Percentiles rank a stretch among this genome's conserved stretches.
Evolutionary conservation across 2,329 filamentous ascomycete genomes (phyloP).

Genomic region (Whalleya microplaca): DNA sequence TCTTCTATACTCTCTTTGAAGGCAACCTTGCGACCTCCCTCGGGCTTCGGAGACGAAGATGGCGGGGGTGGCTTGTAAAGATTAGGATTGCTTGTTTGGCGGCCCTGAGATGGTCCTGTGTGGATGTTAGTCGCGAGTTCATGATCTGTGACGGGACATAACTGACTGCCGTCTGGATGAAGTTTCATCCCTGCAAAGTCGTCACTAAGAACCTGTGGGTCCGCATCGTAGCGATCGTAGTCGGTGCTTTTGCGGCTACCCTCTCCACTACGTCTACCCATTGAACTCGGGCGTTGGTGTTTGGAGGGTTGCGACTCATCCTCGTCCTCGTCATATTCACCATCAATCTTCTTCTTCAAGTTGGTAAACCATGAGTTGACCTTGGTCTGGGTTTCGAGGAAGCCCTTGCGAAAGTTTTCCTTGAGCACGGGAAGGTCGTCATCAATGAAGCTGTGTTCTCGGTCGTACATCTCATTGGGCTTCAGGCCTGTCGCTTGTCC

Average conservation of each 20-base stretch:
- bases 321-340: conserved; percentile 77
- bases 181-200: conserved; percentile 79
- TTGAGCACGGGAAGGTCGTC: conserved; percentile 93
- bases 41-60: conserved; percentile 55
- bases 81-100: conserved; percentile 70
- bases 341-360: conserved; percentile 91
- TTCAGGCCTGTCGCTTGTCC: conserved; percentile 56
- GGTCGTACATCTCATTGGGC: conserved; percentile 63
- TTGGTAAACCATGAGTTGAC: conserved; percentile 92
- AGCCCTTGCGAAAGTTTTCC: conserved; percentile 92
- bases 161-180: conserved; percentile 64
- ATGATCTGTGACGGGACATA: neutral
- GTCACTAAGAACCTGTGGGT: conserved; percentile 86
- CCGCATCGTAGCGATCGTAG: conserved; percentile 90
- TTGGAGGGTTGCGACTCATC: conserved; percentile 50
- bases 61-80: conserved; percentile 67
- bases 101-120: conserved; percentile 39
- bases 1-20: conserved; percentile 73
- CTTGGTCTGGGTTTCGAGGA: conserved; percentile 88
- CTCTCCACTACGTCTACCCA: conserved; percentile 59
- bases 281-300: conserved; percentile 26
- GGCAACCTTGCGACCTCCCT: conserved; percentile 57
- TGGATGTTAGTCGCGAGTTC: conserved; percentile 51
- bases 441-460: conserved; percentile 90
- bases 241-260: conserved; percentile 76